Evolutionary conservation across 208 protist genomes (phyloP).

Genomic region (Blechomonas ayalai): DNA sequence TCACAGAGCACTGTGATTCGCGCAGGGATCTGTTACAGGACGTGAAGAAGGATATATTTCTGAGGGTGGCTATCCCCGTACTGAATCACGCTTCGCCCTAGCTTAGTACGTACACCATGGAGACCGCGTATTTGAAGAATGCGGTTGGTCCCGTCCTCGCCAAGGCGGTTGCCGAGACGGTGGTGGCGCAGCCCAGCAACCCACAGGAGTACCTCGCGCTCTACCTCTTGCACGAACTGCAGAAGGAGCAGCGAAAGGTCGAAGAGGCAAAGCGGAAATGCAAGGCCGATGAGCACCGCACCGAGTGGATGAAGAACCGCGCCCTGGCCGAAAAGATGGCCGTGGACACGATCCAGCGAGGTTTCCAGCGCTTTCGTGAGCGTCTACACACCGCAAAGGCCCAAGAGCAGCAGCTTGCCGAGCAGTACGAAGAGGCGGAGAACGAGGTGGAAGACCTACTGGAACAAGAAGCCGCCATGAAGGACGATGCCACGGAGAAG

Average conservation of each 20-base stretch:
- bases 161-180: constrained; percentile 85
- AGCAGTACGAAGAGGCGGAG: constrained; percentile 46
- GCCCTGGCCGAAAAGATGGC: constrained; percentile 57
- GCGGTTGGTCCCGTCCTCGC: constrained; percentile 72
- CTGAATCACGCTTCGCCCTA: too few species aligned
- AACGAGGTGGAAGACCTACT: constrained; percentile 68
- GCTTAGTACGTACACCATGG: too few species aligned
- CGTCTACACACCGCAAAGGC: constrained; percentile 25
- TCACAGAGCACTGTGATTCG: too few species aligned
- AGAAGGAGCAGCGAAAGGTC: constrained; percentile 57
- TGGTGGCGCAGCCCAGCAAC: constrained; percentile 78
- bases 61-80: too few species aligned
- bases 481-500: constrained; percentile 3
- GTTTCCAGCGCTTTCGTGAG: constrained; percentile 30
- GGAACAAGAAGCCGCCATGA: constrained; percentile 13
- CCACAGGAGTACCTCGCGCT: constrained; percentile 89
- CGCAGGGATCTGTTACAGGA: too few species aligned
- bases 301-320: constrained; percentile 46
- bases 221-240: constrained; percentile 79
- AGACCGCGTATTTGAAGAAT: constrained; percentile 85
- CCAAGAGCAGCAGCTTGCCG: constrained; percentile 33
- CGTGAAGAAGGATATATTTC: too few species aligned
- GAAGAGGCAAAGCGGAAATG: constrained; percentile 13
- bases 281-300: constrained; percentile 37
- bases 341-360: constrained; percentile 66